These are phyloP conservation scores for Viridothelium virens DNA, from an alignment of 495 filamentous ascomycete species.

Conservation along the genomic window DNA sequence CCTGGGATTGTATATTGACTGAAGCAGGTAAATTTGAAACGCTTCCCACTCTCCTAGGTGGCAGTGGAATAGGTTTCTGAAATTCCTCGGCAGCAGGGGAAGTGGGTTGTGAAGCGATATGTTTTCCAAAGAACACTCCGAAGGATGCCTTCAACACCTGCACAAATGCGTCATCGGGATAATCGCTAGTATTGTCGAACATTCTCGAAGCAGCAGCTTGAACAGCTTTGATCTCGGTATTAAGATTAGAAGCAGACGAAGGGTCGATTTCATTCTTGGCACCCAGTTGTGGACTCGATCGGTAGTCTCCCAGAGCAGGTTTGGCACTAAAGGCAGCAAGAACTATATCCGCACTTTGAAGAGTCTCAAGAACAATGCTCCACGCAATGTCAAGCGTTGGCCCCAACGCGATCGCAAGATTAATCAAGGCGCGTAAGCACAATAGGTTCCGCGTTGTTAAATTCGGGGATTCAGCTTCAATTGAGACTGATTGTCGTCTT, in stretches of 20 bases:
- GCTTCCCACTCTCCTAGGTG: slow-evolving; percentile 36
- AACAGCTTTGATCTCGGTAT: slow-evolving; percentile 72
- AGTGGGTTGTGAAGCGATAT: slow-evolving; percentile 22
- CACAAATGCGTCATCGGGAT: slow-evolving; percentile 72
- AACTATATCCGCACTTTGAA: slow-evolving; percentile 84
- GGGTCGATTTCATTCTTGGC: slow-evolving; percentile 19
- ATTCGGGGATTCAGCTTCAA: slow-evolving; percentile 45
- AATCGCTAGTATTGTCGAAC: slow-evolving; percentile 83
- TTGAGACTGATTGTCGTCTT: slow-evolving; percentile 40
- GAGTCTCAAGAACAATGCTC: slow-evolving; percentile 81
- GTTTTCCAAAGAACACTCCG: slow-evolving; percentile 37
- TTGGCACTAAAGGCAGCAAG: slow-evolving; percentile 49
- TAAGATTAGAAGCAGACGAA: slow-evolving; percentile 53
- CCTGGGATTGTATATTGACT: slow-evolving; percentile 43
- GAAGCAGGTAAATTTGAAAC: slow-evolving; percentile 43
- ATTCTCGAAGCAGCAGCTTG: slow-evolving; percentile 80
- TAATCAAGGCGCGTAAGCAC: slow-evolving; percentile 81
- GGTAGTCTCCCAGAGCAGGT: slow-evolving; percentile 14
- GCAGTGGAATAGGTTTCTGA: slow-evolving; percentile 12
- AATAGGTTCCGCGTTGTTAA: slow-evolving; percentile 84
- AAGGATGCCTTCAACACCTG: slow-evolving; percentile 69
- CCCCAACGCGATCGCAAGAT: slow-evolving; percentile 88
- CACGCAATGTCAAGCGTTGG: slow-evolving; percentile 78
- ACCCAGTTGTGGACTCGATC: slow-evolving; percentile 19
- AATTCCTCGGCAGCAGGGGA: background rate